Evolutionary conservation across 2,329 filamentous ascomycete species (phyloP).

Genomic region (Lecanosticta acicola): DNA sequence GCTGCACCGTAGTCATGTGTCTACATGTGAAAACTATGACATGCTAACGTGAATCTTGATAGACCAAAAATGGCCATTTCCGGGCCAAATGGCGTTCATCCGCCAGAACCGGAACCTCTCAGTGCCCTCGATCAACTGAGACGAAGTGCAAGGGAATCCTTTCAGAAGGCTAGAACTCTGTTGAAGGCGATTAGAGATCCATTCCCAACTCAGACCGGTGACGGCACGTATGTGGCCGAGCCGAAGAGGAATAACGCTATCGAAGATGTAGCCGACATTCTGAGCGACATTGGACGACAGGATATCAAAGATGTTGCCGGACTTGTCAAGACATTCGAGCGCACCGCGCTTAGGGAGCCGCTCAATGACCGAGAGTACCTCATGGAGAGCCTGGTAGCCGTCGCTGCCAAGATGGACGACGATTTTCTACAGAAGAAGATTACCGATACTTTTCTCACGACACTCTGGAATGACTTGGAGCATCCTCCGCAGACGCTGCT

Average conservation of each 20-base stretch:
- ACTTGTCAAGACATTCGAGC: constrained; percentile 36
- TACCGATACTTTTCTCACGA: constrained; percentile 42
- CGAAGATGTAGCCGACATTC: constrained; percentile 19
- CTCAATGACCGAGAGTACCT: constrained; percentile 58
- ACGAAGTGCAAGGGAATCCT: constrained; percentile 20
- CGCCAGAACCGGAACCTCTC: constrained; percentile 17
- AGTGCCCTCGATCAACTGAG: constrained; percentile 24
- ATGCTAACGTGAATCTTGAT: not conserved
- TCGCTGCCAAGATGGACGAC: constrained; percentile 41
- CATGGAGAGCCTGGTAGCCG: constrained; percentile 53
- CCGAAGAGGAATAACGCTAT: constrained; percentile 22
- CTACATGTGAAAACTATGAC: not conserved
- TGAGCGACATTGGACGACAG: constrained; percentile 23
- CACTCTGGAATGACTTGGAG: constrained; percentile 45
- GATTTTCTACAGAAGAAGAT: constrained; percentile 37
- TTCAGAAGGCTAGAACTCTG: constrained; percentile 26
- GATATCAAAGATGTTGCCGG: constrained; percentile 29
- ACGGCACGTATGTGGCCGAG: constrained; percentile 38
- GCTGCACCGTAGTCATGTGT: not conserved
- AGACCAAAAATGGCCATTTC: constrained; percentile 2
- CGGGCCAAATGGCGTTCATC: not conserved
- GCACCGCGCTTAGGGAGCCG: constrained; percentile 42
- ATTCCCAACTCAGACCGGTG: constrained; percentile 38
- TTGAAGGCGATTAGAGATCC: constrained; percentile 31
- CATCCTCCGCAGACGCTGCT: constrained; percentile 45